Evolutionary conservation across 2,329 filamentous ascomycete species (phyloP).

Genomic region (Pseudogymnoascus sp.): DNA sequence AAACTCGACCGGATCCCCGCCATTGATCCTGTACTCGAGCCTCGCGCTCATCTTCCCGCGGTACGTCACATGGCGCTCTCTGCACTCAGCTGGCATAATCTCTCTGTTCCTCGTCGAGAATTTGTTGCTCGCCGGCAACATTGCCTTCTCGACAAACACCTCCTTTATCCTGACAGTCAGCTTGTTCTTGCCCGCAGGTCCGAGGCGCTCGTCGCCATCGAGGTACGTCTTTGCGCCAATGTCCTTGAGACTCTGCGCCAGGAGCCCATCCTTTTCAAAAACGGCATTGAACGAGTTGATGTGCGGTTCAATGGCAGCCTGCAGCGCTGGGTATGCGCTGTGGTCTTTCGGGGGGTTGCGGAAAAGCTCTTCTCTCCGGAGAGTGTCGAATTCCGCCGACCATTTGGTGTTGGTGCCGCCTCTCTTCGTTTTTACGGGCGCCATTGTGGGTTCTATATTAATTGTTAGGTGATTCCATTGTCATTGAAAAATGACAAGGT

Average conservation of each 20-base stretch:
- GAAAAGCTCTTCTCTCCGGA: conserved; percentile 83
- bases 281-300: conserved; percentile 93
- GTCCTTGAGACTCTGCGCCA: conserved; percentile 72
- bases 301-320: conserved; percentile 80
- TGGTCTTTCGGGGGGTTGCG: conserved; percentile 78
- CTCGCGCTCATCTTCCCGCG: conserved; percentile 75
- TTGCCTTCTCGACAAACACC: conserved; percentile 73
- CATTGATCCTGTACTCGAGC: conserved; percentile 79
- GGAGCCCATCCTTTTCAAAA: conserved; percentile 62
- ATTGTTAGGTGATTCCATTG: neutral
- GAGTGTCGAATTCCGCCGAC: conserved; percentile 78
- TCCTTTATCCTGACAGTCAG: conserved; percentile 72
- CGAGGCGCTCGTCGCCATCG: conserved; percentile 64
- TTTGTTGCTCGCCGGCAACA: conserved; percentile 75
- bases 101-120: conserved; percentile 69
- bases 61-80: conserved; percentile 89
- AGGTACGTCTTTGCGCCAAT: conserved; percentile 85
- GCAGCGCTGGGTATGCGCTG: conserved; percentile 79
- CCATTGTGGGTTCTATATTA: conserved; percentile 11
- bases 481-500: neutral
- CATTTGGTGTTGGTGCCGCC: conserved; percentile 60
- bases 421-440: conserved; percentile 24
- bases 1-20: conserved; percentile 74
- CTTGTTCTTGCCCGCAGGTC: conserved; percentile 56
- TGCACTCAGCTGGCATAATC: conserved; percentile 84